These are phyloP conservation scores for Rhodotorula sp. DNA, from an alignment of 1,284 basidiomycete species.

Conservation along the genomic window DNA sequence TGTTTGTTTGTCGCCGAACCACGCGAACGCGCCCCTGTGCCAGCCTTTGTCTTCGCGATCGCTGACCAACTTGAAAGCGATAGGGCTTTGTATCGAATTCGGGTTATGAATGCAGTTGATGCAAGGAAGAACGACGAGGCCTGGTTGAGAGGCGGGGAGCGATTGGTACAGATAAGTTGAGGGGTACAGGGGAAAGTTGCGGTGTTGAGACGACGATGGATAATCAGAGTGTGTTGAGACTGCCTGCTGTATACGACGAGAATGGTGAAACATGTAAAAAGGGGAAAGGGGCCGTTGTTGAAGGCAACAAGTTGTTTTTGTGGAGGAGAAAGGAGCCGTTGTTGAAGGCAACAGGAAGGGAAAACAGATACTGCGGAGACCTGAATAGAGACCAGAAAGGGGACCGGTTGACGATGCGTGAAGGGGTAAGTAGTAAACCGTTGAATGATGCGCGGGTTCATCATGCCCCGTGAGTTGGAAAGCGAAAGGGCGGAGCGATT, in stretches of 20 bases:
- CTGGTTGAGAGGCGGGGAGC: neutral
- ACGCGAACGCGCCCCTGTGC: too few relatives aligned
- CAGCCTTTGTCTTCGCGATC: too few relatives aligned
- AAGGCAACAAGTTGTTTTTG: constrained; percentile 1
- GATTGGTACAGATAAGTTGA: neutral
- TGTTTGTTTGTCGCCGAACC: too few relatives aligned
- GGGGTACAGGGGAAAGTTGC: neutral
- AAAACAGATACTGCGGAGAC: neutral
- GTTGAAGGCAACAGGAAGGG: constrained; percentile 30
- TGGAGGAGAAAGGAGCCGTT: constrained; percentile 3
- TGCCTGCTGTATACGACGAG: neutral
- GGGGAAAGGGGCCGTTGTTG: neutral
- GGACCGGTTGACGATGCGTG: constrained; percentile 16
- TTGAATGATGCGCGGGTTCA: neutral
- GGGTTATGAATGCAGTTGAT: constrained; percentile 28
- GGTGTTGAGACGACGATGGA: constrained; percentile 12
- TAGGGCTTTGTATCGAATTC: too few relatives aligned
- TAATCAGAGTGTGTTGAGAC: neutral
- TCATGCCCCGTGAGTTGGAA: neutral
- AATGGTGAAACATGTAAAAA: neutral
- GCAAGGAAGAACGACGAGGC: constrained; percentile 1
- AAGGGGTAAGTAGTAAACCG: neutral
- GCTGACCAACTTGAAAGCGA: too few relatives aligned
- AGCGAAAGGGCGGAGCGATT: neutral
- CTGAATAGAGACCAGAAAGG: neutral